These are phyloP conservation scores for Penicillium goetzii DNA, from an alignment of 495 filamentous ascomycete species.

Conservation along the genomic window DNA sequence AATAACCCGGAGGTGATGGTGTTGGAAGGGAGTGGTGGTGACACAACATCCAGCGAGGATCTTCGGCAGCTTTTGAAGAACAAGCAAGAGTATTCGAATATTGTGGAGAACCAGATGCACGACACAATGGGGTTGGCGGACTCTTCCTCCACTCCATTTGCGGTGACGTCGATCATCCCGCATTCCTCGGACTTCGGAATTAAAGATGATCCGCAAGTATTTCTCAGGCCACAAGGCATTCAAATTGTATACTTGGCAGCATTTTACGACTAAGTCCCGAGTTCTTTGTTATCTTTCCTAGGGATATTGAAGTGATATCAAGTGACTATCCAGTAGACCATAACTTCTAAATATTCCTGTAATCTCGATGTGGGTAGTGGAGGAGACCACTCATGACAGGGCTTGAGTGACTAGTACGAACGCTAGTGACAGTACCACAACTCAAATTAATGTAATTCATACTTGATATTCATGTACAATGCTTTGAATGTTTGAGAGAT, in stretches of 20 bases:
- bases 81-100: not conserved
- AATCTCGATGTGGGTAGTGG: too few species aligned
- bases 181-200: conserved; percentile 25
- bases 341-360: too few species aligned
- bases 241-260: not conserved
- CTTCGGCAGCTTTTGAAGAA: not conserved
- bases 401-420: too few species aligned
- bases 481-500: too few species aligned
- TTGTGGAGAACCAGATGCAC: not conserved
- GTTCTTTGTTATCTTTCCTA: not conserved
- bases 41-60: not conserved
- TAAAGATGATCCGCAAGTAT: conserved; percentile 19
- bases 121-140: conserved; percentile 8
- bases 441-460: too few species aligned
- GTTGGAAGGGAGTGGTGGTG: not conserved
- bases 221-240: conserved; percentile 27
- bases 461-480: too few species aligned
- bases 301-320: too few species aligned
- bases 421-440: too few species aligned
- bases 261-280: too few species aligned
- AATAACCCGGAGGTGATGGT: not conserved
- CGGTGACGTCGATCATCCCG: conserved; percentile 42
- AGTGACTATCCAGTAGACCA: too few species aligned
- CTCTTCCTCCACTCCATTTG: conserved; percentile 11
- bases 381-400: too few species aligned